A percentile compares a stretch with the other conserved stretches of the same genome.
Evolutionary conservation across 2,329 filamentous ascomycete species (phyloP).

Genomic region (Aureobasidium mangrovei): DNA sequence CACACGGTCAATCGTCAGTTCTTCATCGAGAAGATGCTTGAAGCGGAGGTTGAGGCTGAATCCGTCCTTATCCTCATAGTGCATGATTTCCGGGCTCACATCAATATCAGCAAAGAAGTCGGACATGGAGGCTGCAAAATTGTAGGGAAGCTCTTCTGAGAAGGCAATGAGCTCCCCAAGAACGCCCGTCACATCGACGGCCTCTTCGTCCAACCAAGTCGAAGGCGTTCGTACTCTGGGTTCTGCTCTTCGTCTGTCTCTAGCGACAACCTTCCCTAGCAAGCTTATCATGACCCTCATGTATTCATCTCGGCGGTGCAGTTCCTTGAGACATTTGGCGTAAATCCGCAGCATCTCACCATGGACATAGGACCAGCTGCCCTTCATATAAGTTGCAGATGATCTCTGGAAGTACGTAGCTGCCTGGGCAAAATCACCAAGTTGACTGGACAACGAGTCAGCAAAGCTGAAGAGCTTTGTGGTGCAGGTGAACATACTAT

Average conservation of each 20-base stretch:
- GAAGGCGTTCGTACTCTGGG: constrained; percentile 15
- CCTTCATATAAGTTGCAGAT: constrained; percentile 68
- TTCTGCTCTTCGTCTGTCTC: constrained; percentile 28
- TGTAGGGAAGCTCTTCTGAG: constrained; percentile 45
- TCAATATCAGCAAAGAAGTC: constrained; percentile 65
- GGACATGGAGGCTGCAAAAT: constrained; percentile 58
- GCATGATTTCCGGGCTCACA: constrained; percentile 59
- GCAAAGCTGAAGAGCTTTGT: neutral
- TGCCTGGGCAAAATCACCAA: constrained; percentile 64
- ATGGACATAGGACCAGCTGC: constrained; percentile 71
- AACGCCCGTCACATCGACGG: constrained; percentile 29
- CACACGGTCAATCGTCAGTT: constrained; percentile 56
- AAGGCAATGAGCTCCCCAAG: constrained; percentile 38
- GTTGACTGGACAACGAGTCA: constrained; percentile 32
- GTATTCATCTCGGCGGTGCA: constrained; percentile 70
- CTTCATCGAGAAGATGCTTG: constrained; percentile 62
- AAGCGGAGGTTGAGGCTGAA: constrained; percentile 63
- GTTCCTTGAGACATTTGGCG: constrained; percentile 66
- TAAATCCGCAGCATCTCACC: constrained; percentile 81
- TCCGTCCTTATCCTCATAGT: constrained; percentile 63
- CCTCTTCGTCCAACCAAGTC: constrained; percentile 32
- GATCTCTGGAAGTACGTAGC: constrained; percentile 70
- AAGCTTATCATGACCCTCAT: constrained; percentile 67
- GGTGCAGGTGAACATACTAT: constrained; percentile 28
- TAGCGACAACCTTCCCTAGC: constrained; percentile 53